phyloP scores from a whole-genome alignment of 139 green algal species.

The Coccomyxa sp. region DNA sequence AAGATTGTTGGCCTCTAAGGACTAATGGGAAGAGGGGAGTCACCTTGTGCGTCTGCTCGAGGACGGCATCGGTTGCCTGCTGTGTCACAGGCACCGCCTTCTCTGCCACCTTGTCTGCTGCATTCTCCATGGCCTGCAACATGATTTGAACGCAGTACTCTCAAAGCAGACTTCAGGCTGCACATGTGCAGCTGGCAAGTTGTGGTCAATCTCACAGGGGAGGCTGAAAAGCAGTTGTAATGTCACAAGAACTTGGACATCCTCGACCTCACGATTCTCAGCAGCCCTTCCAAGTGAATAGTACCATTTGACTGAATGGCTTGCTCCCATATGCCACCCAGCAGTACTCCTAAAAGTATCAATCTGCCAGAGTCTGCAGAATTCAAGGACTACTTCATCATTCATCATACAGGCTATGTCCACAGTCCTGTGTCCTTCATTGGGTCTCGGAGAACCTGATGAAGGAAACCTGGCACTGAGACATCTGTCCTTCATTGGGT shows the following conservation, averaged over 20 bases:
- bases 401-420: no score
- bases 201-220: background rate
- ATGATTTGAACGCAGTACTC: background rate
- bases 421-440: no score
- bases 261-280: background rate
- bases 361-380: no score
- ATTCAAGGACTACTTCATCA: no score
- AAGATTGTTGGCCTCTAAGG: background rate
- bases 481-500: no score
- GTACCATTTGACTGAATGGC: no score
- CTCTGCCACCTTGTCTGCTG: slow-evolving; percentile 4
- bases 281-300: background rate
- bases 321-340: no score
- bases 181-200: background rate
- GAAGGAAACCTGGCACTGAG: no score
- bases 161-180: background rate
- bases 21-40: background rate
- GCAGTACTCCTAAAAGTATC: no score
- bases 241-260: background rate
- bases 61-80: slow-evolving; percentile 7
- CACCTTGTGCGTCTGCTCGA: slow-evolving; percentile 9
- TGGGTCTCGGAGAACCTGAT: no score
- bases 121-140: background rate
- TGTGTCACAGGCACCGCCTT: slow-evolving; percentile 11
- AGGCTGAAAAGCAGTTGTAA: background rate